Evolutionary conservation across 1,284 basidiomycete genomes (phyloP).

Genomic region (Puccinia horiana): DNA sequence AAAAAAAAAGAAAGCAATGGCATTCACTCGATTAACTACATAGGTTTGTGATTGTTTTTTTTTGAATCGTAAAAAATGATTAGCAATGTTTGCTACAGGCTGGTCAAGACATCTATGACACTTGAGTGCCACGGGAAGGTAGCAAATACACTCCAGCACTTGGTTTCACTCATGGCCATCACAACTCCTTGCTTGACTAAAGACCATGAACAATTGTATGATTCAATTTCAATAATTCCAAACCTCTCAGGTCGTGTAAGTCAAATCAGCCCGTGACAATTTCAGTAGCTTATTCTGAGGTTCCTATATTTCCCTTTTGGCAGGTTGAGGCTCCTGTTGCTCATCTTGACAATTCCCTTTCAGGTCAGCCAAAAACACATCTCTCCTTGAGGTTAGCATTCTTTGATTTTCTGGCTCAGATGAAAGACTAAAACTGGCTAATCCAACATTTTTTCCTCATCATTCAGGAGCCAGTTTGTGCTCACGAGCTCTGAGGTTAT

Average conservation of each 20-base stretch:
- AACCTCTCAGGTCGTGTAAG: not conserved
- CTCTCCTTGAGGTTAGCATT: not conserved
- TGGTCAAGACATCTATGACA: slow-evolving; percentile 18
- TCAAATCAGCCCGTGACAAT: not conserved
- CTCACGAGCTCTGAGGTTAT: slow-evolving; percentile 29
- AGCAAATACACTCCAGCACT: not conserved
- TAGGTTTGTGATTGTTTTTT: not conserved
- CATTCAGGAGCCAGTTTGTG: not conserved
- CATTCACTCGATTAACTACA: too few species aligned
- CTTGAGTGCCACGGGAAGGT: slow-evolving; percentile 27
- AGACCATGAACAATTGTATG: slow-evolving; percentile 1
- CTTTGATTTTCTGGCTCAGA: not conserved
- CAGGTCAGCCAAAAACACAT: not conserved
- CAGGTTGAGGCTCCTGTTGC: slow-evolving; percentile 9
- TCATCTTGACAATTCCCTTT: not conserved
- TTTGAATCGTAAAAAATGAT: not conserved
- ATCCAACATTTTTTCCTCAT: not conserved
- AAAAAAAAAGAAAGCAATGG: too few species aligned
- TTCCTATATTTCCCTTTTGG: not conserved
- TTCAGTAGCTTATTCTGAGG: not conserved
- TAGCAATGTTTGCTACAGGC: not conserved
- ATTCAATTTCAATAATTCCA: not conserved
- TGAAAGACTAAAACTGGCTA: not conserved
- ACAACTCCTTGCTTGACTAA: slow-evolving; percentile 12
- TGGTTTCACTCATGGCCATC: not conserved